phyloP scores from a whole-genome alignment of 257 asterid species.

The Plantago major region DNA sequence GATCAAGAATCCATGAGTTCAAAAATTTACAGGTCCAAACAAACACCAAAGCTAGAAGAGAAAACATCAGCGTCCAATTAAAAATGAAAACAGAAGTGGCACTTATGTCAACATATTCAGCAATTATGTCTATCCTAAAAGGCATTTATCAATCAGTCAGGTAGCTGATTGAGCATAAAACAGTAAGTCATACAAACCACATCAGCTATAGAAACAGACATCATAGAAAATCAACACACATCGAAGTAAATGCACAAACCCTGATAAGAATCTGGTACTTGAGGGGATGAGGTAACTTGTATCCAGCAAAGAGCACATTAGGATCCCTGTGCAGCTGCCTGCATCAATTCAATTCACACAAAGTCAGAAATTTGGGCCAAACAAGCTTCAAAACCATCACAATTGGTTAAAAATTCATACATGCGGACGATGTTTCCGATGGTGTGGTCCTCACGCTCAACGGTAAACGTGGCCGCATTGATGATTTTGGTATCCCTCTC shows the following conservation, averaged over 20 bases:
- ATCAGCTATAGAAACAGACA: neutral
- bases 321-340: conserved; percentile 95
- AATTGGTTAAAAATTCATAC: conserved; percentile 25
- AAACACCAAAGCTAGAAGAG: no score
- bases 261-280: conserved; percentile 82
- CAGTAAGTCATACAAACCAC: no score
- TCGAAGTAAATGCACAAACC: conserved; percentile 39
- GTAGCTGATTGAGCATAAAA: no score
- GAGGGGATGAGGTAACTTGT: conserved; percentile 98
- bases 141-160: no score
- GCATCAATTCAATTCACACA: conserved; percentile 2
- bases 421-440: conserved; percentile 89
- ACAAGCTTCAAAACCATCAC: no score
- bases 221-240: neutral
- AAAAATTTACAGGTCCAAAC: no score
- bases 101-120: no score
- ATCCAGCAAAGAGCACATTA: conserved; percentile 81
- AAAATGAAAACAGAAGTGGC: no score
- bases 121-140: no score
- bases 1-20: no score
- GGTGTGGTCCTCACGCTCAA: conserved; percentile 96
- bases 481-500: conserved; percentile 94
- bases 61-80: no score
- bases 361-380: no score
- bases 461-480: conserved; percentile 84